Conservation (phyloP, 805 yeast species). For the Ogataea henricii region DNA sequence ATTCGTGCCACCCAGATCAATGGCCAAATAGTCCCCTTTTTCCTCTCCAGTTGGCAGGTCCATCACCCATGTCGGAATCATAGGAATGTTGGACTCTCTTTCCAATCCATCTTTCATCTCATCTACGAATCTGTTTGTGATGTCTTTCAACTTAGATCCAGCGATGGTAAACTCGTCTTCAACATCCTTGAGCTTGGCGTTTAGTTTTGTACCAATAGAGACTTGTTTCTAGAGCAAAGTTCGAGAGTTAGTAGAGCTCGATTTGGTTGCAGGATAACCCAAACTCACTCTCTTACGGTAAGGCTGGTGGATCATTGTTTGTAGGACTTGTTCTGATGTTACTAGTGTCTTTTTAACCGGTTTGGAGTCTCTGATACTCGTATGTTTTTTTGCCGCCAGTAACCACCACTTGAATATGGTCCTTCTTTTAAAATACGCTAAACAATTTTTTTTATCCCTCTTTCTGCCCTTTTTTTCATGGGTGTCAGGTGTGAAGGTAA, state of each 20-base stretch:
- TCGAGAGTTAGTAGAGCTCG: background rate
- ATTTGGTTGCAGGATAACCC: background rate
- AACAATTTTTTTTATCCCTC: no score
- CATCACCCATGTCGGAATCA: constrained; percentile 97
- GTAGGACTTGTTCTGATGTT: no score
- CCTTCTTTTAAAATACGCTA: no score
- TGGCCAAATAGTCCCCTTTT: constrained; percentile 85
- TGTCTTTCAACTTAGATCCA: constrained; percentile 57
- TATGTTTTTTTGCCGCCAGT: background rate
- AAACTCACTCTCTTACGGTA: constrained; percentile 13
- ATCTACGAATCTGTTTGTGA: constrained; percentile 71
- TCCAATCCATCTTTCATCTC: constrained; percentile 85
- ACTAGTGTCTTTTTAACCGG: background rate
- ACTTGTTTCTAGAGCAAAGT: constrained; percentile 3
- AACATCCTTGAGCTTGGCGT: constrained; percentile 43
- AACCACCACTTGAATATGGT: no score
- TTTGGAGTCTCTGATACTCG: background rate
- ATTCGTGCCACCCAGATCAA: constrained; percentile 97
- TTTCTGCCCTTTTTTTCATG: background rate
- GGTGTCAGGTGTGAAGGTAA: constrained; percentile 1
- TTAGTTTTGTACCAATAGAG: constrained; percentile 11
- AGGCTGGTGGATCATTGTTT: constrained; percentile 9
- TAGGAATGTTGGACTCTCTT: constrained; percentile 80
- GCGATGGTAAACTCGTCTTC: constrained; percentile 66
- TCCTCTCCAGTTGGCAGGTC: constrained; percentile 92